These are phyloP conservation scores for Pythium graminicola DNA, from an alignment of 352 stramenopile genomes.

Conservation along the genomic window DNA sequence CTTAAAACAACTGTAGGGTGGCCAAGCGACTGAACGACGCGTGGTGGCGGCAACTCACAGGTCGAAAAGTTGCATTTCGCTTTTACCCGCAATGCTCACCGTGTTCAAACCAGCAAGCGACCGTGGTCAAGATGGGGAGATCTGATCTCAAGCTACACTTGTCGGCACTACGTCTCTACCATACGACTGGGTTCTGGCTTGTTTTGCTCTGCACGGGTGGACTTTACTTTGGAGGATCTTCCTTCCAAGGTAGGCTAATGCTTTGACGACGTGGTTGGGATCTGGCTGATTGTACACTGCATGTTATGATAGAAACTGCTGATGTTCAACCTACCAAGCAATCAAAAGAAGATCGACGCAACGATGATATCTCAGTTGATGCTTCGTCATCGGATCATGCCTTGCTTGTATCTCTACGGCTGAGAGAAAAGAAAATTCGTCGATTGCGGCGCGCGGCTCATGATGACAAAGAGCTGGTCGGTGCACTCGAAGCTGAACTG, in stretches of 20 bases:
- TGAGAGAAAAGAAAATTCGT: constrained; percentile 47
- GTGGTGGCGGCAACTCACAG: constrained; percentile 32
- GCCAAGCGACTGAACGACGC: constrained; percentile 47
- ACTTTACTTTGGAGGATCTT: constrained; percentile 62
- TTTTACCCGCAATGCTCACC: constrained; percentile 82
- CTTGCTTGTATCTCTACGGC: constrained; percentile 43
- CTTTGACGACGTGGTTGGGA: background rate
- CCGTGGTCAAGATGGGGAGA: constrained; percentile 56
- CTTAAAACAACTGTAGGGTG: too few relatives aligned
- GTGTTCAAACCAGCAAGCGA: constrained; percentile 73
- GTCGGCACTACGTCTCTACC: constrained; percentile 54
- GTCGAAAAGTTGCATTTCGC: constrained; percentile 53
- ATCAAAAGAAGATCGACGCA: background rate
- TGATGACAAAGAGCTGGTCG: constrained; percentile 21
- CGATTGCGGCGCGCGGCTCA: constrained; percentile 22
- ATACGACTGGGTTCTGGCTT: constrained; percentile 75
- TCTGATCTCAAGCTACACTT: constrained; percentile 66
- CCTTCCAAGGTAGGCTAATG: constrained; percentile 36
- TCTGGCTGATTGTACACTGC: background rate
- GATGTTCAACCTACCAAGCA: constrained; percentile 24
- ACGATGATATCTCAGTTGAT: background rate
- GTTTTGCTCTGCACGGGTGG: constrained; percentile 69
- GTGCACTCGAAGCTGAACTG: constrained; percentile 46
- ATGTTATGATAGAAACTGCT: constrained; percentile 34
- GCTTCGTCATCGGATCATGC: constrained; percentile 36